Base-by-base conservation (phyloP, 805 yeast genomes). In the Saccharomyces kudriavzevii region DNA sequence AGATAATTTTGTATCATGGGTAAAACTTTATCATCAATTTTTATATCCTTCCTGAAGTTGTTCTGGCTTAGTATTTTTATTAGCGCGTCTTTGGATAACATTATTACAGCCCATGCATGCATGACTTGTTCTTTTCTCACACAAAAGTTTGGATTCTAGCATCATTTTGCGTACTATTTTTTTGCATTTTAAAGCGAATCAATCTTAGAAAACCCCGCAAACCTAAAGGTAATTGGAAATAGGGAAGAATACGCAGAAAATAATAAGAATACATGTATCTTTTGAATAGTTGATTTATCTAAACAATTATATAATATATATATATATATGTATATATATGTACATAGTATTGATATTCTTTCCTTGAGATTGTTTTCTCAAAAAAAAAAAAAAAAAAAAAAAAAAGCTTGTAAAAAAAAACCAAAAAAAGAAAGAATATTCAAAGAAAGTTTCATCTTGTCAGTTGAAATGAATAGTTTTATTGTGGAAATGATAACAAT, bases 1-100 rank as follows among this genome's bases (percentile, higher is more conserved):
- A 67, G 54, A 48, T 67, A 68, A 28, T 57, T 56, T 47, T 65
- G 65, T 13, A 66, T 45, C 43, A 56, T 54, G 0, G 52, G 29
- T 9, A 66, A 47, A 1, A 63, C 56, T 17, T 61, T 63, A 43
- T 61, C 61, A 3, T 64, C 58, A 31, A 66, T 62, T 40, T 57
- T 52, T 2, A 66, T 65, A 13, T 58, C 43, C 1, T 53, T 58
- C 35, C 61, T 22, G 53, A 56, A 46, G 63, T 62, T 10, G 65
- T 52, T 17, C 53, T 54, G 3, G 56, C 47, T 48, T 62, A 68
- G 40, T 2, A 64, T 58, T 17, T 65, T 57, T 6, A 63, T 62
- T 17, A 66, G 54, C 13, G 68, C 63, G 17, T 63, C 64, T 48
- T 52, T 57, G 6, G 65, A 57, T 40, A 58, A 53, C 28, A 35